Evolutionary conservation across 129 eudicot genomes (phyloP).

Genomic region (Calendula officinalis): DNA sequence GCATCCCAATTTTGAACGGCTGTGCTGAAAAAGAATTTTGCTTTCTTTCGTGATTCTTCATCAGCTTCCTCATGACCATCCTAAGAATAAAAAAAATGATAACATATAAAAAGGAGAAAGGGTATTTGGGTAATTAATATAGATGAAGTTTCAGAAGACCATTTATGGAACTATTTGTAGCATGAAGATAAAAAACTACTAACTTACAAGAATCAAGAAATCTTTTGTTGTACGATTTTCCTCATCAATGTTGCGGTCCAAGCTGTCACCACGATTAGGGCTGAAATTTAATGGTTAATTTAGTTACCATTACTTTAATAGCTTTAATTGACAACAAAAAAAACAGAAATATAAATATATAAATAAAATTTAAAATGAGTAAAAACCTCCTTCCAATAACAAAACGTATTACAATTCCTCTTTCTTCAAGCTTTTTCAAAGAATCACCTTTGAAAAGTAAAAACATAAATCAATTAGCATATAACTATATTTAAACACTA

Average conservation of each 20-base stretch:
- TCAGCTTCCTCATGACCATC: slow-evolving; percentile 92
- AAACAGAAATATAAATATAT: background rate
- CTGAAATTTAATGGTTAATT: slow-evolving; percentile 41
- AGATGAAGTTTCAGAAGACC: slow-evolving; percentile 1
- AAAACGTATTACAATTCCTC: slow-evolving; percentile 82
- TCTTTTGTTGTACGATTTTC: slow-evolving; percentile 79
- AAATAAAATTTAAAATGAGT: background rate
- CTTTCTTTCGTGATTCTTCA: slow-evolving; percentile 85
- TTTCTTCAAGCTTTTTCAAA: slow-evolving; percentile 82
- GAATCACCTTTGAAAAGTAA: slow-evolving; percentile 52
- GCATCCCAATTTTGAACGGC: slow-evolving; percentile 98
- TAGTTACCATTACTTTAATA: background rate
- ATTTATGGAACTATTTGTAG: background rate
- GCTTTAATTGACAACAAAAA: no score
- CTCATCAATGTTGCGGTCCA: slow-evolving; percentile 90
- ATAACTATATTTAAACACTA: no score
- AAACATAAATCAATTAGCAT: no score
- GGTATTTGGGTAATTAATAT: slow-evolving; percentile 21
- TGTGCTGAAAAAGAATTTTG: slow-evolving; percentile 82
- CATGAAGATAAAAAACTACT: slow-evolving; percentile 8
- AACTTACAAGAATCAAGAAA: slow-evolving; percentile 87
- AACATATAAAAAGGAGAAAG: background rate
- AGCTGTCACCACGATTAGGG: slow-evolving; percentile 95
- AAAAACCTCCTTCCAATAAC: slow-evolving; percentile 93
- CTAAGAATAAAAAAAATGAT: slow-evolving; percentile 33